These are phyloP conservation scores for Sechiopsis laciniata DNA, from an alignment of 306 rosid species.

Conservation along the genomic window DNA sequence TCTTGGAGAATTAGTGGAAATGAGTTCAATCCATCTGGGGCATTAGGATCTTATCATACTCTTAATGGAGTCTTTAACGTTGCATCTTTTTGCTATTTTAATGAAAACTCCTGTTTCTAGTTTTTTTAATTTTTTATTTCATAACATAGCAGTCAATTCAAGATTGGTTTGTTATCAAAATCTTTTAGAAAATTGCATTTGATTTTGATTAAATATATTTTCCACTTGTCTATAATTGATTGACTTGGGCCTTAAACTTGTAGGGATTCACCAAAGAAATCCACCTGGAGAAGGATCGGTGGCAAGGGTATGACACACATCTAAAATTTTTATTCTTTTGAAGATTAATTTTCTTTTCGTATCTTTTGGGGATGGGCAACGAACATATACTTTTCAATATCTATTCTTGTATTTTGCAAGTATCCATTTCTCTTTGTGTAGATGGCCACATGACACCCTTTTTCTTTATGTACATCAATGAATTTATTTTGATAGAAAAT, in stretches of 20 bases:
- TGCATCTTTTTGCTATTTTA: no score
- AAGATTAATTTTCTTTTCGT: not conserved
- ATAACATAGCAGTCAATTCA: no score
- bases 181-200: no score
- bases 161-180: no score
- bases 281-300: slow-evolving; percentile 85
- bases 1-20: no score
- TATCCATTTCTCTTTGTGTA: not conserved
- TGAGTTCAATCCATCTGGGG: no score
- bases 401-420: not conserved
- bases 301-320: slow-evolving; percentile 82
- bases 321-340: not conserved
- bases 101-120: no score
- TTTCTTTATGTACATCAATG: not conserved
- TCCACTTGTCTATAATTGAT: slow-evolving; percentile 10
- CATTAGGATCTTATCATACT: no score
- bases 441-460: not conserved
- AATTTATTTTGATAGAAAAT: no score
- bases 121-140: no score
- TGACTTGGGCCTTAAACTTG: slow-evolving; percentile 23
- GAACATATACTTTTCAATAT: not conserved
- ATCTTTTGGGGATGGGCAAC: not conserved
- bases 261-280: slow-evolving; percentile 98
- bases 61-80: no score
- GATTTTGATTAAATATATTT: not conserved